Evolutionary conservation across 345 rosid species (phyloP).

Genomic region (Erodium maritimum): DNA sequence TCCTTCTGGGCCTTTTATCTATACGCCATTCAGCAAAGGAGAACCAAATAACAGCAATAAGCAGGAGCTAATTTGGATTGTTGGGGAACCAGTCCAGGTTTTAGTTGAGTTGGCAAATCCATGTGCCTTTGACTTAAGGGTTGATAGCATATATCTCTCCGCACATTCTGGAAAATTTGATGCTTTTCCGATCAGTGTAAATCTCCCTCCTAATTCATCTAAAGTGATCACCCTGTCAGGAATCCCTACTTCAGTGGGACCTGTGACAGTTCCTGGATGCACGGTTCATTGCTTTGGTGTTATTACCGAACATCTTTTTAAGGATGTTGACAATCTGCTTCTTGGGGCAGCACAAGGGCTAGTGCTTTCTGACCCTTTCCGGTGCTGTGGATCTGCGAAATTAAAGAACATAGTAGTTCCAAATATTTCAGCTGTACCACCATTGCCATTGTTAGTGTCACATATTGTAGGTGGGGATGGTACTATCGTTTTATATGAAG

Average conservation of each 20-base stretch:
- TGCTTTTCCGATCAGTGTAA: slow-evolving; percentile 81
- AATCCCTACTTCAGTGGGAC: slow-evolving; percentile 78
- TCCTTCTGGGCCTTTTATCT: slow-evolving; percentile 95
- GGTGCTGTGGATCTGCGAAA: slow-evolving; percentile 86
- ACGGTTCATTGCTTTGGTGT: slow-evolving; percentile 94
- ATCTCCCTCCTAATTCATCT: slow-evolving; percentile 92
- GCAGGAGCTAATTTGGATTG: slow-evolving; percentile 86
- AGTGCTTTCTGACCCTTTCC: slow-evolving; percentile 95
- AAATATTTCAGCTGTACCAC: slow-evolving; percentile 64
- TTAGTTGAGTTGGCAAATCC: slow-evolving; percentile 99
- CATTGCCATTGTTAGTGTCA: slow-evolving; percentile 74
- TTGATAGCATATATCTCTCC: slow-evolving; percentile 89
- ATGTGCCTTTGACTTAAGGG: slow-evolving; percentile 81
- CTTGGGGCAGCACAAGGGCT: slow-evolving; percentile 98
- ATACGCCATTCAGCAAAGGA: slow-evolving; percentile 96
- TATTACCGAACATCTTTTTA: slow-evolving; percentile 82
- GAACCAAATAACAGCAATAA: slow-evolving; percentile 60
- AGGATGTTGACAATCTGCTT: slow-evolving; percentile 91
- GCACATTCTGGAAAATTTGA: slow-evolving; percentile 81
- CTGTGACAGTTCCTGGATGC: slow-evolving; percentile 76
- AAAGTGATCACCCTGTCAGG: slow-evolving; percentile 91
- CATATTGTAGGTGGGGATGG: slow-evolving; percentile 89
- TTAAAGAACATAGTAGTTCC: slow-evolving; percentile 70
- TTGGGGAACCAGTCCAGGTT: slow-evolving; percentile 95
- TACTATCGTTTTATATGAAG: slow-evolving; percentile 83